Percentiles rank a stretch among this genome's conserved stretches.
Evolutionary conservation across 2,329 filamentous ascomycete species (phyloP).

Genomic region (Colletotrichum sp.): DNA sequence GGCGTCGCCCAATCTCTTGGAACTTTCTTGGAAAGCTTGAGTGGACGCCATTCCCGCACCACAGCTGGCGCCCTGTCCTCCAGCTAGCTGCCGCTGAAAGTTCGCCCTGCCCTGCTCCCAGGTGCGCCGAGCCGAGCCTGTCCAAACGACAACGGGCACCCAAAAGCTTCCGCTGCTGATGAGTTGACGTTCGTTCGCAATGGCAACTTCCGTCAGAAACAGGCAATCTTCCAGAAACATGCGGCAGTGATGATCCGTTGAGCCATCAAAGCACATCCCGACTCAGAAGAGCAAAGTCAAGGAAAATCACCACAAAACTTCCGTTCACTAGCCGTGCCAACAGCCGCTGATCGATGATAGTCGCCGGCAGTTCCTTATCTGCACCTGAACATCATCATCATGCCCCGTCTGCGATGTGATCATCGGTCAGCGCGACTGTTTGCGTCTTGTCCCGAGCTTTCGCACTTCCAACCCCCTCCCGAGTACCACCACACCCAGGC

Average conservation of each 20-base stretch:
- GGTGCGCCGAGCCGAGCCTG: not conserved
- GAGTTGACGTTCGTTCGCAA: not conserved
- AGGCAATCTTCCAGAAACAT: constrained; percentile 14
- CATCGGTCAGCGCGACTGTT: not conserved
- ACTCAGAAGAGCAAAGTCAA: not conserved
- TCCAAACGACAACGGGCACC: not conserved
- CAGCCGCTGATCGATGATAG: constrained; percentile 10
- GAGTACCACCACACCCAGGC: not conserved
- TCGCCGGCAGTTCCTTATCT: constrained; percentile 19
- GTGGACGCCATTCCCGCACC: constrained; percentile 21
- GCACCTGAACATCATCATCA: not conserved
- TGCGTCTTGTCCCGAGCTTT: not conserved
- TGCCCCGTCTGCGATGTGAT: not conserved
- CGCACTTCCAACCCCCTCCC: not conserved
- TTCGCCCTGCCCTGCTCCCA: not conserved
- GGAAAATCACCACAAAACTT: not conserved
- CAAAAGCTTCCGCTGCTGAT: not conserved
- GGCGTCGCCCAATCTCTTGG: constrained; percentile 23
- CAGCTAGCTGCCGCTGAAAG: constrained; percentile 8
- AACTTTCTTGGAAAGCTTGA: constrained; percentile 24
- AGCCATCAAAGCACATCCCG: not conserved
- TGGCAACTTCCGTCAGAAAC: not conserved
- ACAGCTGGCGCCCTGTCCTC: constrained; percentile 11
- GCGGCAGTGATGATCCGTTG: not conserved
- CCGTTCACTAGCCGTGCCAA: not conserved